Percentiles rank a stretch among this genome's conserved stretches.
These are phyloP conservation scores for Podospora tetraspora DNA, from an alignment of 495 filamentous ascomycete species.

Conservation along the genomic window DNA sequence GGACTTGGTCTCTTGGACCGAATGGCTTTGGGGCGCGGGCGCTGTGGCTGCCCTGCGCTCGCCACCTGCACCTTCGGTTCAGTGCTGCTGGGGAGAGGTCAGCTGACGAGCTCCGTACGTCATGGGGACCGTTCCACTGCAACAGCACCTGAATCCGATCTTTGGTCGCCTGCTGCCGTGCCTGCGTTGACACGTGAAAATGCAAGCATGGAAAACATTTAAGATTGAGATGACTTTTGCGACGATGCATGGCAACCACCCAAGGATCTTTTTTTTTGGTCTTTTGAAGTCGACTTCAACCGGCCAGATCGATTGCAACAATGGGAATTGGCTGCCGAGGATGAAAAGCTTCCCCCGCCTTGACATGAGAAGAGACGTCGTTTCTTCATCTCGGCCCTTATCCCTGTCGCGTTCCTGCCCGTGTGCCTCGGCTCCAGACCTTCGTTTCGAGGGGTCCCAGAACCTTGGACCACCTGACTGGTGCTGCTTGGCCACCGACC, in stretches of 20 bases:
- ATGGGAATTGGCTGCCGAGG: neutral
- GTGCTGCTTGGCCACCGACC: neutral
- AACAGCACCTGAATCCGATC: neutral
- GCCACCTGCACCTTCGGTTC: neutral
- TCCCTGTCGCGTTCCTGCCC: neutral
- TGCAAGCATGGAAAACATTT: neutral
- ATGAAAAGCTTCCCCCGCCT: neutral
- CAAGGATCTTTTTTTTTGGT: too few relatives aligned
- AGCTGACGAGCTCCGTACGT: neutral
- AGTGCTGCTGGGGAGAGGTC: neutral
- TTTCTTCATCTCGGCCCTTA: neutral
- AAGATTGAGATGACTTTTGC: neutral
- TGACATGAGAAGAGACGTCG: neutral
- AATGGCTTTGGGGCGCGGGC: neutral
- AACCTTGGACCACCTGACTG: neutral
- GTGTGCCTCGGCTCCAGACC: constrained; percentile 1
- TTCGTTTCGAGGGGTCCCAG: neutral
- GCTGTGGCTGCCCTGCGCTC: neutral
- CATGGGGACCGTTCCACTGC: neutral
- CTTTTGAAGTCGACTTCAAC: neutral
- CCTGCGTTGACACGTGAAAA: neutral
- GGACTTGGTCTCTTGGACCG: neutral
- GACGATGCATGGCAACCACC: neutral
- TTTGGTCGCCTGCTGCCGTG: neutral
- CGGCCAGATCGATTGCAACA: neutral